Percentiles rank a stretch among this genome's conserved stretches.
Evolutionary conservation across 2,329 filamentous ascomycete species (phyloP).

Genomic region (Ophiostoma australiae): DNA sequence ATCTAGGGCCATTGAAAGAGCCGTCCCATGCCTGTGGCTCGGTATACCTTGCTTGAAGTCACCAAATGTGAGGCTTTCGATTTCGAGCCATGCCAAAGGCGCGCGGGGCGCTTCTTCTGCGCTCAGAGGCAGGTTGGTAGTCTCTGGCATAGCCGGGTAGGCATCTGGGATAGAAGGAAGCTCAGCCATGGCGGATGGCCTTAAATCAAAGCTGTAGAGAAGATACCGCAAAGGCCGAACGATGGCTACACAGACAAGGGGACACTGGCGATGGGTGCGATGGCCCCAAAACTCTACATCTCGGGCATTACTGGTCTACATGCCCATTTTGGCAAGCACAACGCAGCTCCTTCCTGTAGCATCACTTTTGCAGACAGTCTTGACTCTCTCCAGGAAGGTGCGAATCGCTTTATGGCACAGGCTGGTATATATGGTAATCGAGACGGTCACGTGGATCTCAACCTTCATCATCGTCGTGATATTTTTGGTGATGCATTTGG

Average conservation of each 20-base stretch:
- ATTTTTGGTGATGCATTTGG: not conserved
- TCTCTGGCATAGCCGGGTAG: not conserved
- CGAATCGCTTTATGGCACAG: not conserved
- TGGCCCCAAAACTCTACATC: not conserved
- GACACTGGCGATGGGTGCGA: not conserved
- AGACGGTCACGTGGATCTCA: not conserved
- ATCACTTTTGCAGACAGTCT: not conserved
- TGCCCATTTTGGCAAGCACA: not conserved
- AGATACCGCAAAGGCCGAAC: not conserved
- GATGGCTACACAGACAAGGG: no score
- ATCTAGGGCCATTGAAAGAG: not conserved
- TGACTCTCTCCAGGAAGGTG: not conserved
- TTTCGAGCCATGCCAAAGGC: conserved; percentile 23
- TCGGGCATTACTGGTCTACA: not conserved
- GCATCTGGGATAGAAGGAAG: not conserved
- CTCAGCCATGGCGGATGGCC: not conserved
- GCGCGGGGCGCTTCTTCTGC: not conserved
- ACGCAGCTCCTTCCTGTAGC: not conserved
- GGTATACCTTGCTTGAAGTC: conserved; percentile 26
- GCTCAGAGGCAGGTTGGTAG: not conserved
- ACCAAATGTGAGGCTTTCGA: conserved; percentile 22
- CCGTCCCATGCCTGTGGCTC: no score
- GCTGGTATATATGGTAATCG: not conserved
- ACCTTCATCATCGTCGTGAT: not conserved
- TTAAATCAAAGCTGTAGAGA: not conserved